Percentiles rank a stretch among this genome's conserved stretches.
phyloP scores from a whole-genome alignment of 1,284 basidiomycete species.

The Leccinum subrobustum region DNA sequence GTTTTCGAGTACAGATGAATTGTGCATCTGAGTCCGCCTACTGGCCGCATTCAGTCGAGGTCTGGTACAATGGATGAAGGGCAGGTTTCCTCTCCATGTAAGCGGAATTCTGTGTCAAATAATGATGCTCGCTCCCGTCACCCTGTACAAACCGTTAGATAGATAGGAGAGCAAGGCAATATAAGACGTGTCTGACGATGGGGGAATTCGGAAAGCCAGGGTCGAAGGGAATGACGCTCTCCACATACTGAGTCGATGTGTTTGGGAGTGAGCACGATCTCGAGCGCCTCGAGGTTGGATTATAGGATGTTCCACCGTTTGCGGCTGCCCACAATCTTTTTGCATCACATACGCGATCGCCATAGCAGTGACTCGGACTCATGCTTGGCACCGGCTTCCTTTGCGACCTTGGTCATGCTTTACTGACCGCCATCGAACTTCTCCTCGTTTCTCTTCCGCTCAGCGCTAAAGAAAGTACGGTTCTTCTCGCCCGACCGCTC shows the following conservation, averaged over 20 bases:
- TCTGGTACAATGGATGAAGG: conserved; percentile 18
- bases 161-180: conserved; percentile 29
- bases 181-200: conserved; percentile 34
- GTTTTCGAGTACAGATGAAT: background rate
- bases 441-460: conserved; percentile 28
- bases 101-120: conserved; percentile 15
- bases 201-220: conserved; percentile 42
- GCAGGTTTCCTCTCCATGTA: conserved; percentile 27
- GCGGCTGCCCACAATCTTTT: conserved; percentile 49
- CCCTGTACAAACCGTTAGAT: conserved; percentile 22
- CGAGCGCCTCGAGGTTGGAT: conserved; percentile 51
- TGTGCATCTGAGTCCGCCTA: background rate
- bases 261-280: conserved; percentile 40
- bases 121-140: conserved; percentile 21
- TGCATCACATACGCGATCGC: conserved; percentile 50
- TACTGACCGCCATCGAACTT: conserved; percentile 17
- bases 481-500: conserved; percentile 28
- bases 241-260: conserved; percentile 44
- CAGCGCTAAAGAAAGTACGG: conserved; percentile 8
- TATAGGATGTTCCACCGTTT: conserved; percentile 49
- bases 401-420: conserved; percentile 19
- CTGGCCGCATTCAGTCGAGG: conserved; percentile 1
- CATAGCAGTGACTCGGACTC: conserved; percentile 25
- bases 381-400: conserved; percentile 23
- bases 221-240: conserved; percentile 41